phyloP scores from a whole-genome alignment of 805 yeast genomes.

The Blastobotrys peoriensis region DNA sequence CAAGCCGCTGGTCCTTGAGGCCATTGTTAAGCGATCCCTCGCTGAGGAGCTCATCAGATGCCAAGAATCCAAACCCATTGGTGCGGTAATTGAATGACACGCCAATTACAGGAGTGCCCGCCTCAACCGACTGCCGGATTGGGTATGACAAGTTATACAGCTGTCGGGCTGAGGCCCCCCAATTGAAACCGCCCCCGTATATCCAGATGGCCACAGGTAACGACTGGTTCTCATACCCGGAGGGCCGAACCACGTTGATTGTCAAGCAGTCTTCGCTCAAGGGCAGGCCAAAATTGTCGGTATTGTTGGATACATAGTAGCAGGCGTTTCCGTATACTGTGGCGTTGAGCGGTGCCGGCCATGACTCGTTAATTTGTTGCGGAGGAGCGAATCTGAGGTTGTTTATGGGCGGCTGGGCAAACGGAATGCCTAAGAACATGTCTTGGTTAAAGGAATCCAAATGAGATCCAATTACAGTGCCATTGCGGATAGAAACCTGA shows the following conservation, averaged over 20 bases:
- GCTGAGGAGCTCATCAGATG: constrained; percentile 21
- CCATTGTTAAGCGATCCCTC: constrained; percentile 31
- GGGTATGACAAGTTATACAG: constrained; percentile 3
- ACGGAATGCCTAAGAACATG: constrained; percentile 26
- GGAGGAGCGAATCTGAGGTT: constrained; percentile 26
- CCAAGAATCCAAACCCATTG: constrained; percentile 32
- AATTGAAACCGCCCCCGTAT: constrained; percentile 3
- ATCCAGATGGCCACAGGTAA: constrained; percentile 4
- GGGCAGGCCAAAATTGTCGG: not conserved
- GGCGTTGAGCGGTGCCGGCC: not conserved
- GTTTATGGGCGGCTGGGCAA: constrained; percentile 27
- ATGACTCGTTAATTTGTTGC: constrained; percentile 7
- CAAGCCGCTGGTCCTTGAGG: constrained; percentile 33
- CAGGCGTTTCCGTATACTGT: constrained; percentile 5
- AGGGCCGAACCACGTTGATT: constrained; percentile 25
- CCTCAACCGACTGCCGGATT: not conserved
- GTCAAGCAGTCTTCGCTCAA: constrained; percentile 26
- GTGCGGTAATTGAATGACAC: constrained; percentile 31
- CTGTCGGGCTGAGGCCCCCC: not conserved
- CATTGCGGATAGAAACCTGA: not conserved
- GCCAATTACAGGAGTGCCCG: constrained; percentile 17
- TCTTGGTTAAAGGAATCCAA: constrained; percentile 3
- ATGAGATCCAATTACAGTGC: not conserved
- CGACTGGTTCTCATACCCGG: constrained; percentile 5
- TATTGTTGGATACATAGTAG: constrained; percentile 17